Evolutionary conservation across 1,284 basidiomycete species (phyloP), one percentile per base, ranked within the genome.

Genomic region (Trichosporon inkin): DNA sequence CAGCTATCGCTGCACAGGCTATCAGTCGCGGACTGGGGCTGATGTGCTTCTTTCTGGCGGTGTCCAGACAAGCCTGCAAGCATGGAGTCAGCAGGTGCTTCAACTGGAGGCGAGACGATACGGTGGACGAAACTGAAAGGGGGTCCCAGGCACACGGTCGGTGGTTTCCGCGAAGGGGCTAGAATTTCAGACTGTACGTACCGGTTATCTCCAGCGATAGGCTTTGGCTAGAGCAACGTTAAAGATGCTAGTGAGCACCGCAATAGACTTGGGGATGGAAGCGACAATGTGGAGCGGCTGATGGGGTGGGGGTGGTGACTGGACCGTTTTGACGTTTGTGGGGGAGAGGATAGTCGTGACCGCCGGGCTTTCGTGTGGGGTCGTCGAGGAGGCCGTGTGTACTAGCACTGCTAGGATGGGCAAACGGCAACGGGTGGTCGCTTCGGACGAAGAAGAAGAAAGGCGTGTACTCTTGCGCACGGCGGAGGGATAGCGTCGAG

Each of bases 121-220:
- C n/a, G 22, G 2, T 10, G 13, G 28, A 44, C 19, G 44, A 49
- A 32, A 32, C 24, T 14, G 22, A 49, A 28, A 44, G 44, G 22
- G 41, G 6, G 24, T 13, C 10, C 44, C 44, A 49, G 44, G 44
- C 44, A 49, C 44, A 49, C 28, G 24, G 22, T 16, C 28, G 44
- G 14, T 49, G 44, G 24, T 28, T 49, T 49, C 28, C n/a, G 44
- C 28, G 44, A 49, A 49, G 44, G 44, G 44, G 44, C 44, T 49
- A 32, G 44, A 49, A 49, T 49, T 49, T 49, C 44, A 49, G 28
- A 49, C 44, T n/a, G 16, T 32, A 49, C 44, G 44, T 49, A 49
- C 44, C 44, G 22, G 44, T 49, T 49, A 49, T 49, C 44, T 49
- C 44, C 28, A 14, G 24, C n/a, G 44, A 49, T 49, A 49, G 44